Evolutionary conservation across 2,329 filamentous ascomycete species (phyloP), one percentile per base, ranked within the genome.

Genomic region (Cercospora citrullina): DNA sequence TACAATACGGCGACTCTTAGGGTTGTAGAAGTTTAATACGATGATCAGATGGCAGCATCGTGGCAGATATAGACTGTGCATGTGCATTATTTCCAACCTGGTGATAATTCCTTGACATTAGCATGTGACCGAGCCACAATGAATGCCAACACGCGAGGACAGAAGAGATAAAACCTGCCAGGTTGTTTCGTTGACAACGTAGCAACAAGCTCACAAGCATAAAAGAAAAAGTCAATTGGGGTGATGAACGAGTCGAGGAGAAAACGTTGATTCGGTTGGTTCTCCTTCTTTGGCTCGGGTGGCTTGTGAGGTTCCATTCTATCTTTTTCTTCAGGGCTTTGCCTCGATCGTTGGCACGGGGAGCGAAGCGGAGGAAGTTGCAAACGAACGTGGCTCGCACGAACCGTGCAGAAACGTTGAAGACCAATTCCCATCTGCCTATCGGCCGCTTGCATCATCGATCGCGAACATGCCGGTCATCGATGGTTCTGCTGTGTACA

Each of bases 401-500:
- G 53, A 58, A 58, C 53, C 53, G 30, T 58, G 30, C 53, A 28
- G 45, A 51, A 14, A 51, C 45, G 45, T 51, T 51, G 45, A 51
- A 51, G 45, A 51, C 12, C 45, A 23, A 51, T 30, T 31, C 26
- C 30, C 21, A 14, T 58, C 30, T 30, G 53, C 26, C 53, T 30
- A 28, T 58, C 53, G 53, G 53, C 26, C 14, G 53, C 26, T 58
- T 58, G 53, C 53, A 58, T 58, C 53, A 31, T 58, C 14, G 28
- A 58, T 58, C 53, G 53, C 53, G 30, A 31, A 31, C 53, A 58
- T 58, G 53, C 53, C 16, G 53, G 30, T 18, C 53, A 58, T 58
- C 53, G 53, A 31, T 58, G 53, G 53, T 58, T 58, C 53, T 58
- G 53, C 26, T 58, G 26, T 30, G 53, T 23, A 51, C 45, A 51